Conservation (phyloP, 306 rosid species). For the Lotus japonicus region DNA sequence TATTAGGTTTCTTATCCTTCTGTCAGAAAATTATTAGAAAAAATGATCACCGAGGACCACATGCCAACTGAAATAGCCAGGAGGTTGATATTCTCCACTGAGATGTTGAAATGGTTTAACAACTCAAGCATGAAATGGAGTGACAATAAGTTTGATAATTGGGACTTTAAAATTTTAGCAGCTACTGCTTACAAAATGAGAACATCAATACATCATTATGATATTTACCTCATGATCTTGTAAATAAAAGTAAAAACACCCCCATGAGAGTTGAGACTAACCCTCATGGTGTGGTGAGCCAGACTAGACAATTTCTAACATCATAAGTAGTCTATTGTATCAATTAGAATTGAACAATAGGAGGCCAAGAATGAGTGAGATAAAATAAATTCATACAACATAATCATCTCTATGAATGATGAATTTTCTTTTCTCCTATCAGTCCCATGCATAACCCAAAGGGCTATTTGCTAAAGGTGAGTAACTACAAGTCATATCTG, state of each 20-base stretch:
- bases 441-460: neutral
- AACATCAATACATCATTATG: neutral
- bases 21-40: too few relatives aligned
- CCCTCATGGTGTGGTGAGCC: neutral
- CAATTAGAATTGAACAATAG: neutral
- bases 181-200: too few relatives aligned
- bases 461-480: neutral
- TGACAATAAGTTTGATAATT: slow-evolving; percentile 3
- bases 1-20: neutral
- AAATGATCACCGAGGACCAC: too few relatives aligned
- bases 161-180: too few relatives aligned
- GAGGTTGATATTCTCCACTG: slow-evolving; percentile 23
- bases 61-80: slow-evolving; percentile 11
- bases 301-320: neutral
- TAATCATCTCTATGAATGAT: neutral
- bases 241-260: neutral
- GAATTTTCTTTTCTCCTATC: neutral
- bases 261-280: neutral
- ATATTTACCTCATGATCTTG: neutral
- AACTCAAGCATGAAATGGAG: slow-evolving; percentile 15
- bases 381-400: neutral
- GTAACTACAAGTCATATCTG: neutral
- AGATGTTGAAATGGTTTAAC: slow-evolving; percentile 16
- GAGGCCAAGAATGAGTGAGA: neutral
- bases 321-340: neutral